These are phyloP conservation scores for Sabuloglossum arenarium DNA, from an alignment of 495 filamentous ascomycete genomes.

Conservation along the genomic window DNA sequence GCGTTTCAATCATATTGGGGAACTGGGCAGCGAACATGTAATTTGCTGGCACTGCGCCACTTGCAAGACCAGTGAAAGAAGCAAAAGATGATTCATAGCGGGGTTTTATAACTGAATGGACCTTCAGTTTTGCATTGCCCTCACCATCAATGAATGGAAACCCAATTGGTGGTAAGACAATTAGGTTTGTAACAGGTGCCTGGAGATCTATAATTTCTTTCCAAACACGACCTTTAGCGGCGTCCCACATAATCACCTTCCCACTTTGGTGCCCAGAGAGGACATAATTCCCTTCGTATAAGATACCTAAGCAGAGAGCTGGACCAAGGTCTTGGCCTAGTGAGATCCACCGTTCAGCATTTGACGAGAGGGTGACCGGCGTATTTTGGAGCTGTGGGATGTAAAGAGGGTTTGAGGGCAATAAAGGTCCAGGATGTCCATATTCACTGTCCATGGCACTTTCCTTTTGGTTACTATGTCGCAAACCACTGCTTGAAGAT, in stretches of 20 bases:
- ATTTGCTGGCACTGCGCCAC: slow-evolving; percentile 35
- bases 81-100: slow-evolving; percentile 26
- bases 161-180: slow-evolving; percentile 40
- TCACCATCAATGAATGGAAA: slow-evolving; percentile 21
- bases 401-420: slow-evolving; percentile 7
- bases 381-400: slow-evolving; percentile 6
- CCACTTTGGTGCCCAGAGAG: slow-evolving; percentile 67
- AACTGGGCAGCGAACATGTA: slow-evolving; percentile 54
- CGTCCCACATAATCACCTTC: slow-evolving; percentile 61
- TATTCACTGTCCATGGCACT: neutral
- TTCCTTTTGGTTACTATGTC: neutral
- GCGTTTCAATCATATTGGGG: neutral
- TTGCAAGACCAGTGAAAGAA: slow-evolving; percentile 17
- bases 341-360: slow-evolving; percentile 36
- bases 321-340: slow-evolving; percentile 37
- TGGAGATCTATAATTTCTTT: slow-evolving; percentile 44
- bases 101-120: slow-evolving; percentile 51
- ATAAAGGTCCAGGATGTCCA: neutral
- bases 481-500: neutral
- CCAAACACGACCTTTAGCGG: slow-evolving; percentile 39
- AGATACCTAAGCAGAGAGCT: slow-evolving; percentile 40
- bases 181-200: slow-evolving; percentile 59
- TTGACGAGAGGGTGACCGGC: neutral
- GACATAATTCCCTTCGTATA: slow-evolving; percentile 62
- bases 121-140: slow-evolving; percentile 21